phyloP scores from a whole-genome alignment of 2,329 filamentous ascomycete genomes.

The Epichloe amarillans region DNA sequence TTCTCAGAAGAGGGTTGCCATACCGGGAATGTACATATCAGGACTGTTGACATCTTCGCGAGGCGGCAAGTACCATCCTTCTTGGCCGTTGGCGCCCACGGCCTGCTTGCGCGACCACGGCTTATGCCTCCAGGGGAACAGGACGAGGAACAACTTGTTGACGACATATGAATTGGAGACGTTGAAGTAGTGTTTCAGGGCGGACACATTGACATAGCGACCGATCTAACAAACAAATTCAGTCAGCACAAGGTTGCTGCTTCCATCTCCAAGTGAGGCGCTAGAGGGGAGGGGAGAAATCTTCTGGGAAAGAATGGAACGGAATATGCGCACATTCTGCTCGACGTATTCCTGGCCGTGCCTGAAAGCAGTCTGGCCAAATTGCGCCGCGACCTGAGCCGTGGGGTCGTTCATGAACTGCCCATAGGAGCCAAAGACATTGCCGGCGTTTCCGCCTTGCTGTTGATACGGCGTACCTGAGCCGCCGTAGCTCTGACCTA shows the following conservation, averaged over 20 bases:
- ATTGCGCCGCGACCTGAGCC: constrained; percentile 86
- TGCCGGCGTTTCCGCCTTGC: constrained; percentile 38
- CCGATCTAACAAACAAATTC: constrained; percentile 29
- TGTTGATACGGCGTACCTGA: constrained; percentile 57
- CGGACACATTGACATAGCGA: constrained; percentile 78
- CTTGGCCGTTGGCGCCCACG: constrained; percentile 53
- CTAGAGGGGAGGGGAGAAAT: too few relatives aligned
- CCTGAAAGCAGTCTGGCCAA: constrained; percentile 82
- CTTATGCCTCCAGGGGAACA: constrained; percentile 96
- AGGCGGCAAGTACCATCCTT: constrained; percentile 74
- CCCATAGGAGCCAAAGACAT: constrained; percentile 61
- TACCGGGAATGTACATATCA: constrained; percentile 91
- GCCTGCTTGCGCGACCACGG: constrained; percentile 90
- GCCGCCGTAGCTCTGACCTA: constrained; percentile 46
- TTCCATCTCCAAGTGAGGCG: too few relatives aligned
- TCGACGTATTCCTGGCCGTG: constrained; percentile 91
- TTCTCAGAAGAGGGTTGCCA: constrained; percentile 7
- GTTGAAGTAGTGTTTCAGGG: constrained; percentile 98
- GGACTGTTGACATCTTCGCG: constrained; percentile 94
- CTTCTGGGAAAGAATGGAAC: not conserved
- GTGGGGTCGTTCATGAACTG: constrained; percentile 94
- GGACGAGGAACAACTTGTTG: constrained; percentile 81
- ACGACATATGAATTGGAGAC: constrained; percentile 95
- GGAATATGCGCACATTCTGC: constrained; percentile 58
- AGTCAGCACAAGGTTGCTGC: constrained; percentile 7